Evolutionary conservation across 768 basidiomycete genomes (phyloP).

Genomic region (Phylloporus scabripes): DNA sequence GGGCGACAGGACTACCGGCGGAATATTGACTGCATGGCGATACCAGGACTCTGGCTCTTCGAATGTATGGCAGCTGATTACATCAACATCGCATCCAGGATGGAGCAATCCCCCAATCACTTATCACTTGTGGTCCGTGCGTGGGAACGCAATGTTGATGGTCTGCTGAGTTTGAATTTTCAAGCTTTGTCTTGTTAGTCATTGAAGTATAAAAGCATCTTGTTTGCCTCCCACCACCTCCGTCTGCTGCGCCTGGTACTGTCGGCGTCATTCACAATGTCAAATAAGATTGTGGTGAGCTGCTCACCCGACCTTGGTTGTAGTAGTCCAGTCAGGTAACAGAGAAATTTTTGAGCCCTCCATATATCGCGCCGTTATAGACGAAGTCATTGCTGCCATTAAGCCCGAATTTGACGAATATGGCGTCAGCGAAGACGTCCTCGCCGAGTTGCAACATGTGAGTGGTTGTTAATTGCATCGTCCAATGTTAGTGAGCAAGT

Average conservation of each 20-base stretch:
- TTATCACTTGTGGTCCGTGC: constrained; percentile 36
- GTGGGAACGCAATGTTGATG: constrained; percentile 34
- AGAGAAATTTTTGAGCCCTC: constrained; percentile 65
- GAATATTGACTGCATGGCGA: too few species aligned
- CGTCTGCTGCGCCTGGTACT: constrained; percentile 25
- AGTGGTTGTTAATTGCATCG: constrained; percentile 32
- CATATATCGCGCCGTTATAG: constrained; percentile 92
- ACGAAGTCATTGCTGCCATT: constrained; percentile 87
- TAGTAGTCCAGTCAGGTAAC: constrained; percentile 53
- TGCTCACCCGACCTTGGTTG: constrained; percentile 56
- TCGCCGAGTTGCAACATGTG: constrained; percentile 85
- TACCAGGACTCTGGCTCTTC: too few species aligned
- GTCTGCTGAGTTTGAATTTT: constrained; percentile 40
- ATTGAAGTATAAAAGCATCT: constrained; percentile 39
- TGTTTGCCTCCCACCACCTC: constrained; percentile 31
- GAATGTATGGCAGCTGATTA: too few species aligned
- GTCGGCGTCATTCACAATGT: constrained; percentile 53
- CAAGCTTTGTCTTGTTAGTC: constrained; percentile 32
- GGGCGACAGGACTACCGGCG: too few species aligned
- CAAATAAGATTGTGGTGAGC: constrained; percentile 99
- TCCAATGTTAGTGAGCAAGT: constrained; percentile 7
- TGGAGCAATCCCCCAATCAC: too few species aligned
- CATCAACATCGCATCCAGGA: too few species aligned
- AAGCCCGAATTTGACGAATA: constrained; percentile 96
- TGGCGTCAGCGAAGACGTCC: constrained; percentile 87